These are phyloP conservation scores for Chlamydomonas eustigma DNA, from an alignment of 139 green algal genomes.

Conservation along the genomic window DNA sequence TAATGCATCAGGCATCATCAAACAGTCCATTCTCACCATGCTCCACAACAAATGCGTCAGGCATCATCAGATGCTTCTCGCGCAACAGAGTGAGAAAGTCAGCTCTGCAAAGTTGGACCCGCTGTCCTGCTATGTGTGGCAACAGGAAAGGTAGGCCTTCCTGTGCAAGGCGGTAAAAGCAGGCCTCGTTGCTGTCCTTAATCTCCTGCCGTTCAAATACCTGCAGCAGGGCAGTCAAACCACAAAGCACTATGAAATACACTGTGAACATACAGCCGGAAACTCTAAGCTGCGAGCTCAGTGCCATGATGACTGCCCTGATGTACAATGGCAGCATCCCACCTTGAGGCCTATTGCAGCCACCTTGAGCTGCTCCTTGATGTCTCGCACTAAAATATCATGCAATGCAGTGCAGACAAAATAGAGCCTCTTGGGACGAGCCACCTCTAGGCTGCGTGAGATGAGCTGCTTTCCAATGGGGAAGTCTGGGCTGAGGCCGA, in stretches of 20 bases:
- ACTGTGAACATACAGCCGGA: not conserved
- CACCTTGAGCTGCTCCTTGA: conserved; percentile 69
- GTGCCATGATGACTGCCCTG: not conserved
- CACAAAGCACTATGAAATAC: no score
- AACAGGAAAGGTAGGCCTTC: conserved; percentile 81
- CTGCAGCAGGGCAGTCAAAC: conserved; percentile 20
- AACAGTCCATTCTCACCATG: not conserved
- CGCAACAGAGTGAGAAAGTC: conserved; percentile 60
- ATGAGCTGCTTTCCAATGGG: conserved; percentile 59
- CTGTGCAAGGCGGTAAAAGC: conserved; percentile 82
- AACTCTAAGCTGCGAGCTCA: no score
- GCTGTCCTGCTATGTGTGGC: conserved; percentile 70
- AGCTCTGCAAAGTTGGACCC: conserved; percentile 37
- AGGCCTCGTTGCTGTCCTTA: conserved; percentile 62
- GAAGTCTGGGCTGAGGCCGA: conserved; percentile 60
- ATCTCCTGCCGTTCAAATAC: conserved; percentile 85
- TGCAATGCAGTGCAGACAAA: conserved; percentile 40
- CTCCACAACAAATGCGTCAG: conserved; percentile 2
- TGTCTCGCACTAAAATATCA: conserved; percentile 68
- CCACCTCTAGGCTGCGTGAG: conserved; percentile 44
- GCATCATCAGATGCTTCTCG: conserved; percentile 35
- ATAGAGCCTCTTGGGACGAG: conserved; percentile 65
- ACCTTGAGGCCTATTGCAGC: conserved; percentile 77
- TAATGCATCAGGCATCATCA: not conserved
- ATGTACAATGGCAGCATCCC: not conserved